These are phyloP conservation scores for Lactarius hatsudake DNA, from an alignment of 768 basidiomycete genomes.

Conservation along the genomic window DNA sequence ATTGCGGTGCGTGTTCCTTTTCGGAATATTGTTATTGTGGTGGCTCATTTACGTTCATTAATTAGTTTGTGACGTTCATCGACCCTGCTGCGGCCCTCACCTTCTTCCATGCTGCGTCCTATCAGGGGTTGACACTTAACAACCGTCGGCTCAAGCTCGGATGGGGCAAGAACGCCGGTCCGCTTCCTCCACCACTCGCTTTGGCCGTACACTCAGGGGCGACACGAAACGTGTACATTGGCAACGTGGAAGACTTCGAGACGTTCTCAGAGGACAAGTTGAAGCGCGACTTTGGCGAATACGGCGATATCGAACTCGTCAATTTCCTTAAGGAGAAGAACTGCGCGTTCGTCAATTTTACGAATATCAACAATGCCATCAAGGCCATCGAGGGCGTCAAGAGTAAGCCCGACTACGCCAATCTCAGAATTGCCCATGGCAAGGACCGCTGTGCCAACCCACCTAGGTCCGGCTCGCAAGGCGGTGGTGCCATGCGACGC, in stretches of 20 bases:
- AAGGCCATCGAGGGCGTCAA: slow-evolving; percentile 98
- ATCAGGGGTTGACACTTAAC: slow-evolving; percentile 87
- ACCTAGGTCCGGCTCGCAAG: slow-evolving; percentile 79
- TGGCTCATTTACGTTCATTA: slow-evolving; percentile 15
- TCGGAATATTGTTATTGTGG: background rate
- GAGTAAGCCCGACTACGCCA: slow-evolving; percentile 85
- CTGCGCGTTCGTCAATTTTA: slow-evolving; percentile 95
- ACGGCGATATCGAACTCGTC: slow-evolving; percentile 94
- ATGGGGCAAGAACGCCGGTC: slow-evolving; percentile 96
- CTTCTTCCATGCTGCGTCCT: slow-evolving; percentile 90
- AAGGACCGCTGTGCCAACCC: slow-evolving; percentile 96
- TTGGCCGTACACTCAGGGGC: slow-evolving; percentile 91
- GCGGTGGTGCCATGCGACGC: slow-evolving; percentile 49
- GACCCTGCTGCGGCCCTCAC: slow-evolving; percentile 90
- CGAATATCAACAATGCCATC: slow-evolving; percentile 91
- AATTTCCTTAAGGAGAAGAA: slow-evolving; percentile 96
- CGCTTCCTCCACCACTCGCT: slow-evolving; percentile 77
- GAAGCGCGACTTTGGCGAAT: slow-evolving; percentile 91
- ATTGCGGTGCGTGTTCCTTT: slow-evolving; percentile 67
- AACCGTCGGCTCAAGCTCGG: slow-evolving; percentile 94
- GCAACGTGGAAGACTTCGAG: slow-evolving; percentile 94
- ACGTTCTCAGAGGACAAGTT: slow-evolving; percentile 86
- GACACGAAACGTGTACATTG: slow-evolving; percentile 95
- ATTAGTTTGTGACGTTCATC: slow-evolving; percentile 92
- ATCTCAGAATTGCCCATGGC: slow-evolving; percentile 88